These are phyloP conservation scores for Diddensiella transvaalensis DNA, from an alignment of 805 yeast species.

Conservation along the genomic window DNA sequence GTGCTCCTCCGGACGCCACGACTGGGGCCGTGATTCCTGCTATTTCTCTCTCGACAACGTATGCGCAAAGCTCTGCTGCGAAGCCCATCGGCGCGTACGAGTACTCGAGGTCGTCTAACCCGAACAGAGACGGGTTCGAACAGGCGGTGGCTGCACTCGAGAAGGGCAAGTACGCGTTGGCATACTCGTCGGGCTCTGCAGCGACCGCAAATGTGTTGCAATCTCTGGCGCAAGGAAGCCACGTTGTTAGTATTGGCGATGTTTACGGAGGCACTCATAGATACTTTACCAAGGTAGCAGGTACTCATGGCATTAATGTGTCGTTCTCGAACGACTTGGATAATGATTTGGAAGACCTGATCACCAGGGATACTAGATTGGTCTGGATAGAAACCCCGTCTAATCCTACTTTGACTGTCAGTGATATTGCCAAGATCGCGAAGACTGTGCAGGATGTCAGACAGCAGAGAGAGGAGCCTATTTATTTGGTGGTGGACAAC, in stretches of 20 bases:
- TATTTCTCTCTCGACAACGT: conserved; percentile 78
- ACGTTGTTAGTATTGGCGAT: conserved; percentile 76
- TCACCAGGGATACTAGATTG: conserved; percentile 61
- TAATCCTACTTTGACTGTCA: conserved; percentile 78
- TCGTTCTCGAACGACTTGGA: conserved; percentile 64
- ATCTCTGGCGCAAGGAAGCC: conserved; percentile 65
- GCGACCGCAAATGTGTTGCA: conserved; percentile 75
- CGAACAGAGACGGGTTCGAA: conserved; percentile 81
- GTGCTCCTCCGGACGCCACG: conserved; percentile 61
- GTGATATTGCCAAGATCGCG: conserved; percentile 66
- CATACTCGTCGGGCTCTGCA: conserved; percentile 83
- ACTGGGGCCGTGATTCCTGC: conserved; percentile 90
- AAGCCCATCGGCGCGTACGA: conserved; percentile 76
- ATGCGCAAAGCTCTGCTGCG: conserved; percentile 75
- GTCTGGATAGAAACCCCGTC: conserved; percentile 91
- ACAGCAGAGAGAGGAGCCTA: conserved; percentile 42
- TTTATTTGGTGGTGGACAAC: conserved; percentile 73
- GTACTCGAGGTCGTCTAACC: conserved; percentile 81
- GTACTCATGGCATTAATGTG: conserved; percentile 69
- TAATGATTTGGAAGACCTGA: conserved; percentile 51
- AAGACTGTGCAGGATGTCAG: conserved; percentile 46
- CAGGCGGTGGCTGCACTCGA: conserved; percentile 75
- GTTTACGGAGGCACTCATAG: conserved; percentile 92
- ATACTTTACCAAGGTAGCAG: conserved; percentile 82
- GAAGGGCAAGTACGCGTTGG: conserved; percentile 62